Conservation (phyloP, 495 filamentous ascomycete species). For the Clavariopsis aquatica region DNA sequence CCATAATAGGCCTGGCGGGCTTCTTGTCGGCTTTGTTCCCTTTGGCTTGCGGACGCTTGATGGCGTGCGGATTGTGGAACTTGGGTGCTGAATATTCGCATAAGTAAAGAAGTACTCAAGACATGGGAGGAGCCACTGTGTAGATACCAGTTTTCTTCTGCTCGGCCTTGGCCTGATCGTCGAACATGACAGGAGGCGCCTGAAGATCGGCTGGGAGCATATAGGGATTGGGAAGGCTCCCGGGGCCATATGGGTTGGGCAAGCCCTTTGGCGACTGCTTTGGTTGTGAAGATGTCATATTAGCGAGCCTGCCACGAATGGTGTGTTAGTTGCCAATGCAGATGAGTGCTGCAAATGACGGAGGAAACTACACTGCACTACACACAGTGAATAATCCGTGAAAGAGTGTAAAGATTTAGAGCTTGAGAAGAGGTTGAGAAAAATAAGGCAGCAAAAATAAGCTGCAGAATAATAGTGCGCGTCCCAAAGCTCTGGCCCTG, state of each 20-base stretch:
- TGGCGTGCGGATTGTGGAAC: not conserved
- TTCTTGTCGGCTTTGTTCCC: not conserved
- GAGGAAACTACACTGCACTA: not conserved
- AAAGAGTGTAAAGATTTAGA: too few relatives aligned
- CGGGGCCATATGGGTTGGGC: not conserved
- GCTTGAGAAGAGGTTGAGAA: not conserved
- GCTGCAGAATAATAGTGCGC: not conserved
- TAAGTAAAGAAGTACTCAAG: conserved; percentile 3
- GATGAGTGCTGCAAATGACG: not conserved
- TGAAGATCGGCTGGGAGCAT: not conserved
- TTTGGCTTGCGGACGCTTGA: conserved; percentile 18
- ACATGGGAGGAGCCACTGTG: not conserved
- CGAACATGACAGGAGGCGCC: not conserved
- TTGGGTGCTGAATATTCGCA: not conserved
- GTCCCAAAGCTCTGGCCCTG: too few relatives aligned
- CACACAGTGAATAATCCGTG: too few relatives aligned
- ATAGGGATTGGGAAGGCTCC: not conserved
- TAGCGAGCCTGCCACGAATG: not conserved
- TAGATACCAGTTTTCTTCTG: conserved; percentile 16
- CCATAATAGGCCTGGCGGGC: not conserved
- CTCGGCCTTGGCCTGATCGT: conserved; percentile 10
- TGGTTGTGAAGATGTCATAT: not conserved
- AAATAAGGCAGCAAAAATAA: not conserved
- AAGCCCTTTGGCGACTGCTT: not conserved
- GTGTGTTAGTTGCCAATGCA: not conserved